Base-by-base conservation (phyloP, 768 basidiomycete genomes). In the Tylopilus plumbeoviolaceoides region DNA sequence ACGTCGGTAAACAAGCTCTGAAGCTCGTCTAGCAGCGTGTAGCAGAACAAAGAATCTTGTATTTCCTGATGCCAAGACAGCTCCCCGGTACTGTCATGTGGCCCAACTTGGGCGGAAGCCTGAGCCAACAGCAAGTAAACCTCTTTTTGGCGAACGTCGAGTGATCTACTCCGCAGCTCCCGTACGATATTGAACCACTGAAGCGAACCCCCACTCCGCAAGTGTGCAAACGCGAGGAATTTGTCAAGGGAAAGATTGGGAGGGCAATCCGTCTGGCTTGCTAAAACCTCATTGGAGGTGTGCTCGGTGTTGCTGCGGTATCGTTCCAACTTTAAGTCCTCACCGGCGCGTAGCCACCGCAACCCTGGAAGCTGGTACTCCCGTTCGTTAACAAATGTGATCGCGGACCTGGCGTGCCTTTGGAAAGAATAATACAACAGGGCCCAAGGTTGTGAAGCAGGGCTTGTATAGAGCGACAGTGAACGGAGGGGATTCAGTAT, bases 101-200 rank as follows among this genome's bases (percentile, higher is more conserved):
- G 66, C 25, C 78, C 78, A 4, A 74, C 63, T 53, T 83, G 78
- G 52, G 70, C 73, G 1, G 66, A 69, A 18, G 78, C 69, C 49
- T 81, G 81, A 12, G 60, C 64, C 2, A 82, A 20, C 0, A 82
- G 65, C 0, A 68, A 48, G 52, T 78, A 70, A 1, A 83, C 74
- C 17, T 73, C 75, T 0, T 67, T 64, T 7, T 59, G 50, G 21
- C 66, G 63, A 50, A 83, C 74, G 9, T 67, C 71, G 48, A 83
- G 55, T 0, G 59, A 56, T 21, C 70, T 65, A 8, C 68, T 67
- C 7, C 69, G 67, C 17, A 82, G 55, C 54, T 78, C 78, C 17
- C 75, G 71, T 11, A 71, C 51, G 36, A 82, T 73, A 52, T 82
- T 48, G 38, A 48, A 12, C 47, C 47, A 48, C 9, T 48, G 47